Evolutionary conservation across 2,329 filamentous ascomycete genomes (phyloP), one percentile per base, ranked within the genome.

Genomic region (Claviceps sp.): DNA sequence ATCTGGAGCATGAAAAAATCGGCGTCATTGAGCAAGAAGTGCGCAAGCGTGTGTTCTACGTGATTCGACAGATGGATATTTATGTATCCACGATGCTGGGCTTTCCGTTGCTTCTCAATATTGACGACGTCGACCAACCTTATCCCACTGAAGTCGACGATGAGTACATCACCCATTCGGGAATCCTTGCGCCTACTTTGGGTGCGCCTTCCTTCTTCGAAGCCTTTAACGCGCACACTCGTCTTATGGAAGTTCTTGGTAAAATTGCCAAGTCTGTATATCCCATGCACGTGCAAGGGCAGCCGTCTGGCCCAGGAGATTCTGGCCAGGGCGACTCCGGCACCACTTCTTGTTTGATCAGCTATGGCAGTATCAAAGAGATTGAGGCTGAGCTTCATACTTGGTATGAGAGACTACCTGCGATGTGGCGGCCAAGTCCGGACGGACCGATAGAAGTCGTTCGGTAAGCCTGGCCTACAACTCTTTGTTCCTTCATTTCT

Each of bases 391-490:
- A 83, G 50, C 68, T 87, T 47, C 76, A 80, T 46, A 67, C 72
- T 42, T 86, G 82, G 82, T 76, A 79, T 47, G 77, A 82, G 54
- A 70, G 73, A 50, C 66, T 98, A 26, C 91, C 90, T 0, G 74
- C 82, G 58, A 79, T 82, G 50, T 81, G 95, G 67, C 83, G 85
- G 54, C 89, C 89, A 1, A 88, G 87, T 55, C 78, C 83, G 0
- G 88, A 93, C 49, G 85, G 83, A 0, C 76, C 83, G 1, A 78
- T 83, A 37, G 82, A 90, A 60, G 78, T 90, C 23, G 78, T 89
- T 59, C 78, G 88, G 87, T 88, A 76, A 71, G 78, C 66, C 2
- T 16, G 13, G 16, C 42, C 29, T 36, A 2, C 45, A 22, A 22
- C n/a, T 36, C 4, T n/a, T 17, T 2, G 3, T 29, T 3, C 26